A percentile compares a stretch with the other conserved stretches of the same genome.
Conservation (phyloP, 2,329 filamentous ascomycete genomes). For the Dactylella cylindrospora region DNA sequence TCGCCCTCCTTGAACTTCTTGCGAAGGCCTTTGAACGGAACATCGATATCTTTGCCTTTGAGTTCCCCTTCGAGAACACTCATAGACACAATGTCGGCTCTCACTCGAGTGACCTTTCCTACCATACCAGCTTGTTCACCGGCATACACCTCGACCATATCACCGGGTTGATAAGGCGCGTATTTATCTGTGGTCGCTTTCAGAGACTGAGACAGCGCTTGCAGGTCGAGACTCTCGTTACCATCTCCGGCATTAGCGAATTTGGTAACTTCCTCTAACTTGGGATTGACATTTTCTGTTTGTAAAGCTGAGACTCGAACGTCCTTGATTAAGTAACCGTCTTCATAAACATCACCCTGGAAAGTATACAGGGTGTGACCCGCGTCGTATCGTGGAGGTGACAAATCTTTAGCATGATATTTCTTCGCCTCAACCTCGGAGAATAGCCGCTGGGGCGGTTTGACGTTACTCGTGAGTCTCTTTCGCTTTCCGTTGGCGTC, state of each 20-base stretch:
- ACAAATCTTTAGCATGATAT: constrained; percentile 68
- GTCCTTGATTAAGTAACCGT: constrained; percentile 90
- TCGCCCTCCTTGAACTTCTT: constrained; percentile 93
- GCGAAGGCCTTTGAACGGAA: constrained; percentile 84
- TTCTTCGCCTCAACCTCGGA: constrained; percentile 91
- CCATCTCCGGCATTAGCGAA: constrained; percentile 88
- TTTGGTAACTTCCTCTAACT: constrained; percentile 90
- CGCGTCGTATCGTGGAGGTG: constrained; percentile 56
- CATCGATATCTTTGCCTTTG: constrained; percentile 80
- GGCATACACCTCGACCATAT: constrained; percentile 93
- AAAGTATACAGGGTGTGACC: constrained; percentile 75
- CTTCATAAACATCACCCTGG: constrained; percentile 83
- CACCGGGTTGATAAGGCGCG: constrained; percentile 84
- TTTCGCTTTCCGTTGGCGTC: constrained; percentile 71
- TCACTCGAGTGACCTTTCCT: constrained; percentile 81
- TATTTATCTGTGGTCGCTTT: constrained; percentile 70
- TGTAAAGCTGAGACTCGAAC: constrained; percentile 83
- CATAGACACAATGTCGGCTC: constrained; percentile 88
- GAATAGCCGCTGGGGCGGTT: constrained; percentile 86
- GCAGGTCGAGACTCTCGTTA: constrained; percentile 87
- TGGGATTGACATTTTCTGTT: constrained; percentile 89
- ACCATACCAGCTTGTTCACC: constrained; percentile 92
- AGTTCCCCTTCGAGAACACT: constrained; percentile 80
- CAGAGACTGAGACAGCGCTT: constrained; percentile 83
- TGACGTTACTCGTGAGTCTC: constrained; percentile 64